Base-by-base conservation (phyloP, 2,329 filamentous ascomycete species). In the Aspergillus piperis region DNA sequence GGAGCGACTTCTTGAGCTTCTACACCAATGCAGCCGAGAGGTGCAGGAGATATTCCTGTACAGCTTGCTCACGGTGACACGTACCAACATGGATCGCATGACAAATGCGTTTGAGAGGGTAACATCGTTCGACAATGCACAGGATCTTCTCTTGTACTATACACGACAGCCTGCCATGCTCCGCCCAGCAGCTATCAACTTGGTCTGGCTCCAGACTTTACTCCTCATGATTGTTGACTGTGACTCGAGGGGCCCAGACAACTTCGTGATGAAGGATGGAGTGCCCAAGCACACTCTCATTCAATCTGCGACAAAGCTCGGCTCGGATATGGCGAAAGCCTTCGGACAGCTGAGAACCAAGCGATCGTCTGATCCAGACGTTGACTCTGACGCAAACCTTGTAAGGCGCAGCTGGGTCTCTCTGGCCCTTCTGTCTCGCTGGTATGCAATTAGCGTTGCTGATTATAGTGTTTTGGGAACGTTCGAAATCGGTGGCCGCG, bases 211-310 rank as follows among this genome's bases (percentile, higher is more conserved):
- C n/a, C 77, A 80, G 62, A 73, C 72, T 32, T 67, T 78, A 52
- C 68, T 76, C 8, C 65, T 80, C 19, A 74, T 80, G 72, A 72
- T 78, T 17, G 70, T 80, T 10, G 78, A 80, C 47, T 76, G 75
- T 58, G 77, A 79, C 50, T 68, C 71, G 8, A 76, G 76, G 42
- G 75, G 75, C 2, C 77, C 77, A 1, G 76, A 79, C 39, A 79
- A 79, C 53, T 68, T 80, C 21, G 70, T 74, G 23, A 65, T 74
- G 41, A 77, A 78, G 62, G 72, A 78, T 58, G 76, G 75, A n/a
- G 62, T 76, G 13, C 72, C 76, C 1, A 79, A 79, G 62, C 70
- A 72, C 19, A 72, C 69, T 2, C 62, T 79, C n/a, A 70, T 78
- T n/a, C 76, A 79, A 52, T 70, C 71, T 25, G 73, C 76, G 2